These are phyloP conservation scores for Mucor plumbeus DNA, from an alignment of 371 early-diverging fungal species.

Conservation along the genomic window DNA sequence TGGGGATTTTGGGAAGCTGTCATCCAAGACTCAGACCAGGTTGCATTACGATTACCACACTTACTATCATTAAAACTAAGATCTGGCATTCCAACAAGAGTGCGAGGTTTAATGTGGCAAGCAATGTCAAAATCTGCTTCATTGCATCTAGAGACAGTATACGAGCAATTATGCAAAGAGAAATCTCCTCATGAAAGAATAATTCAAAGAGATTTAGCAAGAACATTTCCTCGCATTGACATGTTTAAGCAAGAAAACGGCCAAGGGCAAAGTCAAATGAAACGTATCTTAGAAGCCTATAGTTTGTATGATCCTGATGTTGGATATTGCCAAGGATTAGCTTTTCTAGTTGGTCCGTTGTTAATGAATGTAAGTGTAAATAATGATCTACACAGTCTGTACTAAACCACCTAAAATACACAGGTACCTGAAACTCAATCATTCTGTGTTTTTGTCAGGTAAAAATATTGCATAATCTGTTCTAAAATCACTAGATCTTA, in stretches of 20 bases:
- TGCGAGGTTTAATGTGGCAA: constrained; percentile 93
- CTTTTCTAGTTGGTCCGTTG: constrained; percentile 91
- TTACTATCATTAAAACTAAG: constrained; percentile 71
- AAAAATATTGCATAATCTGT: constrained; percentile 12
- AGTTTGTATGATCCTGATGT: constrained; percentile 89
- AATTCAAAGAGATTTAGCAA: constrained; percentile 87
- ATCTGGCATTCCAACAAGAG: constrained; percentile 81
- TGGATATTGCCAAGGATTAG: constrained; percentile 97
- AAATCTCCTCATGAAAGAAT: constrained; percentile 86
- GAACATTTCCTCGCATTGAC: constrained; percentile 89
- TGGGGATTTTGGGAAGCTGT: constrained; percentile 95
- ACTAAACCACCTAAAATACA: not conserved
- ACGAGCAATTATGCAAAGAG: constrained; percentile 80
- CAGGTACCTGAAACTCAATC: constrained; percentile 91
- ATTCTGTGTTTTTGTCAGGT: constrained; percentile 87
- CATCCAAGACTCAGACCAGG: constrained; percentile 79
- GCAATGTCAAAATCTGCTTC: constrained; percentile 84
- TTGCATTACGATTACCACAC: constrained; percentile 64
- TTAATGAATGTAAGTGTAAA: constrained; percentile 75
- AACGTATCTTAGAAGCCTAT: constrained; percentile 88
- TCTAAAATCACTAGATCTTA: not conserved
- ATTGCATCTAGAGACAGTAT: constrained; percentile 79
- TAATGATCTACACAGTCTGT: not conserved
- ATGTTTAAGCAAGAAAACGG: constrained; percentile 87
- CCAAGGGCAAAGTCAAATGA: constrained; percentile 83